Evolutionary conservation across 495 filamentous ascomycete genomes (phyloP), one percentile per base, ranked within the genome.

Genomic region (Talaromyces thailandensis): DNA sequence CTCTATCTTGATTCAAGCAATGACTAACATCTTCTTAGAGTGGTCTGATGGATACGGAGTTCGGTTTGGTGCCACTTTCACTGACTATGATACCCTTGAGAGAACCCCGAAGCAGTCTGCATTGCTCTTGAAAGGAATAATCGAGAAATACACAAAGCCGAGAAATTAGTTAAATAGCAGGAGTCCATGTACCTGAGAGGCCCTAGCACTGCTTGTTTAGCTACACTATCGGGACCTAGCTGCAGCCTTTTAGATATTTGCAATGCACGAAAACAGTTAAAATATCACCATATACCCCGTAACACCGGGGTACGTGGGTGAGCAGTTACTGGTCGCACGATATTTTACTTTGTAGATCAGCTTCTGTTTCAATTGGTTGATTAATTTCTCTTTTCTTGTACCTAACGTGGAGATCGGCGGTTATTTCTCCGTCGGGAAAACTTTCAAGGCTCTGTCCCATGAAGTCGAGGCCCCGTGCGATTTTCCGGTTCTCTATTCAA

Each of bases 41-140:
- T 70, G 43, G 40, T 60, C 67, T 35, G 67, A 71, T 55, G 66
- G 67, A 21, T 69, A 67, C 26, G 66, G 66, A 56, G 56, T 18
- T 58, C 45, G 61, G 9, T 56, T 51, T 60, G 45, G 48, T 35
- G 32, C 40, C 18, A 62, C 28, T 43, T 51, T 23, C 40, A 52
- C 65, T 16, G 26, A 61, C 12, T 62, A 48, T 26, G 25, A 60
- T 18, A 64, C 60, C 11, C 56, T 66, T 57, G 60, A 73, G 63
- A 63, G 70, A 58, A 71, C 70, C 28, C 72, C 72, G 12, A 74
- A 74, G 56, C 63, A 70, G 62, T 71, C 70, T 8, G 70, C 72
- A 14, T 31, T 67, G 50, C 65, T 67, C 12, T 60, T 73, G 55
- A 52, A 52, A 52, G 48, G 4, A 18, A 52, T 52, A 6, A 24